Base-by-base conservation (phyloP, 768 basidiomycete genomes). In the Pulveroboletus sp. region DNA sequence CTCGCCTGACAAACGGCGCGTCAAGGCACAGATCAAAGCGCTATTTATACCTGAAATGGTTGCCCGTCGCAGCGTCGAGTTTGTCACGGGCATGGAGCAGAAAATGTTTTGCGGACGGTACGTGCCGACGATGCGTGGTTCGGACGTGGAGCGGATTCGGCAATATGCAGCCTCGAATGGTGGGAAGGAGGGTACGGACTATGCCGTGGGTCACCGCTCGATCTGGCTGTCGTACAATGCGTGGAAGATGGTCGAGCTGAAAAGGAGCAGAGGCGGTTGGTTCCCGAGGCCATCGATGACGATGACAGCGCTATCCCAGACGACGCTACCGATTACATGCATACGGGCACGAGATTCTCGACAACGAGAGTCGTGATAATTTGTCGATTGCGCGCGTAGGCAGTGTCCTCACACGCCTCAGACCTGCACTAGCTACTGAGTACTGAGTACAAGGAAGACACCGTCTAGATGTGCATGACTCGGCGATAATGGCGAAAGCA, bases 201-300 rank as follows among this genome's bases (percentile, higher is more conserved):
- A 79, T 61, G 70, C 73, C 1, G 51, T 86, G 3, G 90, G 90
- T 0, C 78, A 81, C 47, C 71, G 79, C 24, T 75, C 69, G 51
- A 77, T 95, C 40, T 92, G 88, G 87, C 60, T 95, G 14, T 72
- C 77, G 6, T 94, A 90, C 58, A 45, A 55, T 3, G 82, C 90
- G 4, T 94, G 93, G 93, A 92, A 91, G 71, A 77, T 75, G 49
- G 81, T 90, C 13, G 92, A 94, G 69, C 68, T 40, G 90, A 93
- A 74, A 87, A 83, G 70, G 83, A 78, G 41, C 63, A 66, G 50
- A 64, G 59, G 57, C 69, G 69, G 57, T 61, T 69, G 21, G 66
- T 52, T 25, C 52, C 60, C 16, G 73, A 66, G 24, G 72, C 58
- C 5, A 67, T 65, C 11, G 79, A 72, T 0, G 85, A 85, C 13